A percentile compares a stretch with the other conserved stretches of the same genome.
Conservation (phyloP, 106 monocot genomes). For the Amphibolis antarctica region DNA sequence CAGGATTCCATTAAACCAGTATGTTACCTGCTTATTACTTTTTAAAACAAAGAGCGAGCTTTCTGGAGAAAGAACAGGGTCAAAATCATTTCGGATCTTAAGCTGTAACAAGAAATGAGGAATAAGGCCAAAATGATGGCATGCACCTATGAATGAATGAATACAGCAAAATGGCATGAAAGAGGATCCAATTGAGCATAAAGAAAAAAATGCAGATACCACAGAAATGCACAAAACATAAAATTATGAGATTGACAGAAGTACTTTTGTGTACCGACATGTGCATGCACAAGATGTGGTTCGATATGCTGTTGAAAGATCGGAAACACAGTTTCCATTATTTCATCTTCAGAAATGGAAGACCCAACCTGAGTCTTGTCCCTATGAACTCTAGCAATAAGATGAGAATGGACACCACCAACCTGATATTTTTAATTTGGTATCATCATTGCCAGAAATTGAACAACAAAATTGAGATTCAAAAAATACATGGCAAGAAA, state of each 20-base stretch:
- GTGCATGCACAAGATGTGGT: conserved; percentile 99
- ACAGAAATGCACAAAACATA: not conserved
- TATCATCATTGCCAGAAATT: not conserved
- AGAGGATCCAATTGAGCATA: not conserved
- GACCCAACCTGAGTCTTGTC: conserved; percentile 62
- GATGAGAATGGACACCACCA: conserved; percentile 99
- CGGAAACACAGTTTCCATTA: conserved; percentile 97
- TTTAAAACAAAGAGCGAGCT: conserved; percentile 95
- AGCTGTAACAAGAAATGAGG: conserved; percentile 35
- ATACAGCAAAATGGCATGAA: not conserved
- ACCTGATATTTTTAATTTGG: conserved; percentile 28
- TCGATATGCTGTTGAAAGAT: conserved; percentile 95
- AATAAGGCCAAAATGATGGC: too few relatives aligned
- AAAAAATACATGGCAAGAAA: not conserved
- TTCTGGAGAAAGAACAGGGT: conserved; percentile 98
- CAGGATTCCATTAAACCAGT: not conserved
- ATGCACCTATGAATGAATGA: not conserved
- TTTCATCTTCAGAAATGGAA: conserved; percentile 69
- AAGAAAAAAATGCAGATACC: not conserved
- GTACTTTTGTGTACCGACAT: conserved; percentile 70
- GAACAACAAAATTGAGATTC: not conserved
- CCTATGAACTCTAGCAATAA: conserved; percentile 90
- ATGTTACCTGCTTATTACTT: conserved; percentile 75
- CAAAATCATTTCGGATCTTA: conserved; percentile 97
- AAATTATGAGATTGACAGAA: conserved; percentile 3